Percentiles rank a stretch among this genome's conserved stretches.
These are phyloP conservation scores for Saccharomyces uvarum DNA, from an alignment of 1,139 yeast species.

Conservation along the genomic window DNA sequence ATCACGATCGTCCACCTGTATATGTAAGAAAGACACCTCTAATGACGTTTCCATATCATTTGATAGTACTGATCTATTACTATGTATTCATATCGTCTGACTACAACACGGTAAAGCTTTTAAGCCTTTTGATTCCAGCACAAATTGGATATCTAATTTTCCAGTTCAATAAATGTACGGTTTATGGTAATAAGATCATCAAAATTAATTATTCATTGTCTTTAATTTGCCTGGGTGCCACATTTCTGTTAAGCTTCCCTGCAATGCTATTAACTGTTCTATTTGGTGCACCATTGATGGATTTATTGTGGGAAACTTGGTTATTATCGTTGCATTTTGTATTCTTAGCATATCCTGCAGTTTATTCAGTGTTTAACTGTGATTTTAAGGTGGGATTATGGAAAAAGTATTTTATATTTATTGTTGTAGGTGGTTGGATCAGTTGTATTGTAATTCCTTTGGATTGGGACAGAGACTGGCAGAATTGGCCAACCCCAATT, in stretches of 20 bases:
- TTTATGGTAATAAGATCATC: conserved; percentile 30
- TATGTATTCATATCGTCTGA: conserved; percentile 32
- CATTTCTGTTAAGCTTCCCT: conserved; percentile 45
- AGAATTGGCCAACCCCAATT: conserved; percentile 90
- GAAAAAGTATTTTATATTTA: conserved; percentile 38
- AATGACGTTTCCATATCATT: conserved; percentile 44
- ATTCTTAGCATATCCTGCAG: conserved; percentile 44
- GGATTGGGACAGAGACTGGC: conserved; percentile 99
- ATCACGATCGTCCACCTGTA: conserved; percentile 28
- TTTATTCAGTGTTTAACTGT: conserved; percentile 57
- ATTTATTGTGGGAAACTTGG: conserved; percentile 50
- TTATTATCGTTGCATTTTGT: conserved; percentile 61
- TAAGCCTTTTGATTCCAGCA: conserved; percentile 24
- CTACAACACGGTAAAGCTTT: conserved; percentile 32
- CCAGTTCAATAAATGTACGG: conserved; percentile 27
- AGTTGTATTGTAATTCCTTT: conserved; percentile 92
- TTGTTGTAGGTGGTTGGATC: conserved; percentile 75
- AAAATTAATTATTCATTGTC: conserved; percentile 35
- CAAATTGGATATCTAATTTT: conserved; percentile 26
- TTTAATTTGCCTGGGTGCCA: conserved; percentile 33
- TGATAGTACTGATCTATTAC: conserved; percentile 36
- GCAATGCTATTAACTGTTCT: conserved; percentile 48
- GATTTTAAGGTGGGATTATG: conserved; percentile 47
- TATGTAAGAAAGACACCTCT: conserved; percentile 29
- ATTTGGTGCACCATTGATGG: conserved; percentile 81